Evolutionary conservation across 1,284 basidiomycete genomes (phyloP).

Genomic region (Hemileia vastatrix): DNA sequence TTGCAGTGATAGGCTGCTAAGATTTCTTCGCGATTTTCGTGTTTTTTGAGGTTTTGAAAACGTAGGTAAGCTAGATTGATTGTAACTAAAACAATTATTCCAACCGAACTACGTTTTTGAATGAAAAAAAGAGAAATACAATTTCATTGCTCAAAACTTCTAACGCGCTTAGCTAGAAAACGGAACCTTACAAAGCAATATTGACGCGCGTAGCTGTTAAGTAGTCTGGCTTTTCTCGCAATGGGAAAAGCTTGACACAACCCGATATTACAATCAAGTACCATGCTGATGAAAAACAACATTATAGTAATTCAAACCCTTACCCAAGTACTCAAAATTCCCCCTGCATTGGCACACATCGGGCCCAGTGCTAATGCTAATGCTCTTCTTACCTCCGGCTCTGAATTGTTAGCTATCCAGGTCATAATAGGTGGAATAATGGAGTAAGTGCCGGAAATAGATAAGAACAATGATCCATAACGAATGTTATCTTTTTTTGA

Average conservation of each 20-base stretch:
- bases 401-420: constrained; percentile 20
- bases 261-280: neutral
- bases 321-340: constrained; percentile 21
- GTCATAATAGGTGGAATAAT: constrained; percentile 9
- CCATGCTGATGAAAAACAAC: neutral
- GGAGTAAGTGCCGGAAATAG: constrained; percentile 13
- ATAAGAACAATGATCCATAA: constrained; percentile 19
- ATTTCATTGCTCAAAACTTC: neutral
- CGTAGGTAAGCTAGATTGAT: constrained; percentile 8
- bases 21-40: neutral
- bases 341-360: constrained; percentile 4
- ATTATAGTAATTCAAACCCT: no score
- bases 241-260: constrained; percentile 7
- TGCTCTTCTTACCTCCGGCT: constrained; percentile 9
- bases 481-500: neutral
- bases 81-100: neutral
- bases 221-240: constrained; percentile 9
- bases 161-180: neutral
- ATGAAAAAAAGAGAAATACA: neutral
- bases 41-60: constrained; percentile 5
- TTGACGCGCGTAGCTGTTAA: constrained; percentile 3
- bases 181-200: constrained; percentile 9
- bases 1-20: constrained; percentile 5
- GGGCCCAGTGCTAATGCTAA: constrained; percentile 14
- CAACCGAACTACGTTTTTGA: constrained; percentile 1